Conservation (phyloP, 2,329 filamentous ascomycete genomes). For the Geosmithia morbida region DNA sequence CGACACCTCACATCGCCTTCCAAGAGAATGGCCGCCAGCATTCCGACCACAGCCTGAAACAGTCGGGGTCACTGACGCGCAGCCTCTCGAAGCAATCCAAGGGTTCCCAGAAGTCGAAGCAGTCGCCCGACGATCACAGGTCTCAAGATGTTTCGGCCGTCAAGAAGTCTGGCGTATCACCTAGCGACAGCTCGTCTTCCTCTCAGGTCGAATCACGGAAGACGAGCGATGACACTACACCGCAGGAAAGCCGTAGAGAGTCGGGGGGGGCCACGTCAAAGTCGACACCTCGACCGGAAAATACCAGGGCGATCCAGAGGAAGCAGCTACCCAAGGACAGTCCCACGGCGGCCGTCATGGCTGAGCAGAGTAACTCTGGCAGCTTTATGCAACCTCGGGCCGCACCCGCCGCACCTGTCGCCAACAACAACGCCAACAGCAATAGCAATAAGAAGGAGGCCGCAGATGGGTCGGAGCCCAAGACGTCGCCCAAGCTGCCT, state of each 20-base stretch:
- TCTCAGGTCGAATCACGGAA: slow-evolving; percentile 14
- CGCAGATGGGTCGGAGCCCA: slow-evolving; percentile 35
- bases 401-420: slow-evolving; percentile 35
- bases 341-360: slow-evolving; percentile 4
- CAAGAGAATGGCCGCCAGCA: slow-evolving; percentile 60
- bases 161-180: slow-evolving; percentile 23
- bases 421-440: no score
- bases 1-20: slow-evolving; percentile 82
- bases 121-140: slow-evolving; percentile 48
- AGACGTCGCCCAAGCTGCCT: slow-evolving; percentile 51
- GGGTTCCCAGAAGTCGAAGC: slow-evolving; percentile 12
- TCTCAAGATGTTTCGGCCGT: slow-evolving; percentile 67
- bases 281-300: slow-evolving; percentile 22
- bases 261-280: slow-evolving; percentile 26
- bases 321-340: slow-evolving; percentile 34
- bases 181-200: neutral
- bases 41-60: slow-evolving; percentile 42
- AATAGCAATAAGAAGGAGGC: no score
- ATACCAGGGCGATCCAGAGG: slow-evolving; percentile 38
- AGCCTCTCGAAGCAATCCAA: slow-evolving; percentile 28
- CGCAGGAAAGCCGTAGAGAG: slow-evolving; percentile 14
- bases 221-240: slow-evolving; percentile 17
- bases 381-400: slow-evolving; percentile 44
- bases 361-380: slow-evolving; percentile 13
- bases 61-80: slow-evolving; percentile 32